Evolutionary conservation across 768 basidiomycete genomes (phyloP).

Genomic region (Boletus sp.): DNA sequence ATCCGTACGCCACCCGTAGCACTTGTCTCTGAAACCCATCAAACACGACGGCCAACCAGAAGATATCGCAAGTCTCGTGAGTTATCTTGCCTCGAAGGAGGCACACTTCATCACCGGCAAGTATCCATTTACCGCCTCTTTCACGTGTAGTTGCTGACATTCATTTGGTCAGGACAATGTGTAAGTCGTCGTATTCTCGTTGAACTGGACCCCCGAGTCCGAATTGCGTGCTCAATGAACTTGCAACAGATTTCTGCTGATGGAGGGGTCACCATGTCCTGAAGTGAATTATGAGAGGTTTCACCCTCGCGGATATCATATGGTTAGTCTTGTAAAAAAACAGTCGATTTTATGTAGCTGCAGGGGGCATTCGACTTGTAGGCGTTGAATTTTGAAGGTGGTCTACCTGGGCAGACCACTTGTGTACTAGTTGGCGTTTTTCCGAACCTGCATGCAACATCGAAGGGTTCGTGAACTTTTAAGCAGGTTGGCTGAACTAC

Average conservation of each 20-base stretch:
- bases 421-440: too few species aligned
- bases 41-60: conserved; percentile 24
- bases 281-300: not conserved
- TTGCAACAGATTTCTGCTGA: conserved; percentile 17
- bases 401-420: not conserved
- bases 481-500: too few species aligned
- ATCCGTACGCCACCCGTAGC: not conserved
- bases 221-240: not conserved
- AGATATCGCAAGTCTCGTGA: conserved; percentile 30
- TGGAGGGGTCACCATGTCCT: conserved; percentile 13
- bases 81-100: conserved; percentile 33
- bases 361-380: not conserved
- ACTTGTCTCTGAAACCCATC: not conserved
- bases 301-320: not conserved
- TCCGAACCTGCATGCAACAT: too few species aligned
- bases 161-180: conserved; percentile 19
- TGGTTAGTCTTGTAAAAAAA: not conserved
- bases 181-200: conserved; percentile 9
- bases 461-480: too few species aligned
- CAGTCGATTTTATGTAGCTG: not conserved
- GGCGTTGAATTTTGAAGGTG: not conserved
- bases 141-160: not conserved
- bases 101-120: conserved; percentile 35
- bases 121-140: not conserved
- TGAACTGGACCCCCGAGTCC: not conserved